phyloP scores from a whole-genome alignment of 192 early-diverging fungal genomes.

The Helicostylum pulchrum region DNA sequence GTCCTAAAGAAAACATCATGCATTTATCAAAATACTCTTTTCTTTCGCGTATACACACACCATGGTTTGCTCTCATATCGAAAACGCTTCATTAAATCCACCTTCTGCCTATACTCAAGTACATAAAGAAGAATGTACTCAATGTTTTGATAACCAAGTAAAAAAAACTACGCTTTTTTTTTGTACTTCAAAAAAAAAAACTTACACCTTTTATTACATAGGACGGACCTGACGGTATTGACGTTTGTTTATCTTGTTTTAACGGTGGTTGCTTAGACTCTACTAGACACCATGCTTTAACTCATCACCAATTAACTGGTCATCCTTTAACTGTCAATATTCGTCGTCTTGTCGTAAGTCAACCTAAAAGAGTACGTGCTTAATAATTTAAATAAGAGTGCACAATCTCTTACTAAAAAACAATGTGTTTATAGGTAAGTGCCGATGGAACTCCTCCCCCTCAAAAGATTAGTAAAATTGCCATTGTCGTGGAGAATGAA shows the following conservation, averaged over 20 bases:
- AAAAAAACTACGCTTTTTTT: not conserved
- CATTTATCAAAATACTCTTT: conserved; percentile 3
- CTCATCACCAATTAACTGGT: conserved; percentile 67
- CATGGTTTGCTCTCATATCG: conserved; percentile 54
- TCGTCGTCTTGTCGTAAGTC: conserved; percentile 55
- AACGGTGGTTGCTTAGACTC: conserved; percentile 79
- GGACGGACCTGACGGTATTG: conserved; percentile 75
- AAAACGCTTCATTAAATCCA: conserved; percentile 33
- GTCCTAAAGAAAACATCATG: not conserved
- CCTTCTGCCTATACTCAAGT: conserved; percentile 50
- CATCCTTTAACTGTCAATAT: conserved; percentile 89
- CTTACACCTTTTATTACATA: conserved; percentile 28
- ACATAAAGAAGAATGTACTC: conserved; percentile 95
- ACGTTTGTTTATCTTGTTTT: conserved; percentile 94
- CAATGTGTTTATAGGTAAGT: conserved; percentile 3
- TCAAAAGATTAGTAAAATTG: conserved; percentile 92
- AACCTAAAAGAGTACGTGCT: conserved; percentile 43
- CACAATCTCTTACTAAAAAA: not conserved
- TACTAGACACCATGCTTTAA: conserved; percentile 67
- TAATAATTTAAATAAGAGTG: not conserved
- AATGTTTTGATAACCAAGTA: conserved; percentile 85
- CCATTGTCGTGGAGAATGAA: conserved; percentile 75
- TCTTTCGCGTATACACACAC: conserved; percentile 17
- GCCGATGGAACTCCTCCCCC: conserved; percentile 60
- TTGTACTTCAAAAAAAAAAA: not conserved